Conservation (phyloP, 1,284 basidiomycete genomes). For the Moesziomyces sp. region DNA sequence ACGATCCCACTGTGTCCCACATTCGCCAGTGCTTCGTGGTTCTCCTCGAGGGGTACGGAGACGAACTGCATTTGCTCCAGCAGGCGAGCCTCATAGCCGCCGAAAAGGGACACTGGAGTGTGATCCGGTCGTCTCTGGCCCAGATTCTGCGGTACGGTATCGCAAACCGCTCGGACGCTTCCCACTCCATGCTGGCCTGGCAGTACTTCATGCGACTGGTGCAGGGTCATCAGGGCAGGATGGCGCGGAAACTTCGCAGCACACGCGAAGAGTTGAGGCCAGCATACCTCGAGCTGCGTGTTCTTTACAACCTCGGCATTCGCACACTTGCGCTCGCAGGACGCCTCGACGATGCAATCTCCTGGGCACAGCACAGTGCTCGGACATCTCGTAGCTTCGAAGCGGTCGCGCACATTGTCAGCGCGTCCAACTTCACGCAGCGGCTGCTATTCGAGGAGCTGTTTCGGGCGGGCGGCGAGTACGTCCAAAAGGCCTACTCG, state of each 20-base stretch:
- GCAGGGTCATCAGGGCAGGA: conserved; percentile 14
- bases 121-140: conserved; percentile 24
- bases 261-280: neutral
- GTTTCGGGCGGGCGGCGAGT: conserved; percentile 9
- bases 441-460: conserved; percentile 42
- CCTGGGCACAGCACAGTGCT: conserved; percentile 13
- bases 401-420: conserved; percentile 6
- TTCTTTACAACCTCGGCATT: conserved; percentile 40
- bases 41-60: conserved; percentile 27
- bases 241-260: conserved; percentile 1
- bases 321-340: conserved; percentile 37
- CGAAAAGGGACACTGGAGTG: conserved; percentile 27
- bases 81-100: conserved; percentile 31
- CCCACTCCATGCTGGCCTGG: conserved; percentile 9
- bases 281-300: conserved; percentile 8
- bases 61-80: conserved; percentile 29
- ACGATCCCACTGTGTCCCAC: conserved; percentile 2
- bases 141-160: conserved; percentile 33
- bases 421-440: conserved; percentile 27
- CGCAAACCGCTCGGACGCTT: neutral
- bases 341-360: conserved; percentile 29
- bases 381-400: neutral
- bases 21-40: conserved; percentile 34
- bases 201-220: conserved; percentile 16
- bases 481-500: conserved; percentile 7